Conservation (phyloP, 2,329 filamentous ascomycete species). For the Hymenoscyphus linearis region DNA sequence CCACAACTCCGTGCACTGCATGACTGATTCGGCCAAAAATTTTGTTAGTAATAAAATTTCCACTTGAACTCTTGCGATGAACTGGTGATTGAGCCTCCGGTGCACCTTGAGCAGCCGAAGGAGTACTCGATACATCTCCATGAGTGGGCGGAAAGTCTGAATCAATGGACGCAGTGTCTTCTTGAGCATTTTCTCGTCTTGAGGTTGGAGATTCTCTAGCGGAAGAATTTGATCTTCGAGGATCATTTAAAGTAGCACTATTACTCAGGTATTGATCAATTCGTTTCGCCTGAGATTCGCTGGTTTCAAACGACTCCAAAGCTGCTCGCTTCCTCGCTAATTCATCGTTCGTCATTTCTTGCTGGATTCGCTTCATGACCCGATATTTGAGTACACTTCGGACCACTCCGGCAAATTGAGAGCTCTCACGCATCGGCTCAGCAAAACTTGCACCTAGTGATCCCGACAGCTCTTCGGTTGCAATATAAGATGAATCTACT, state of each 20-base stretch:
- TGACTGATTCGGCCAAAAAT: constrained; percentile 95
- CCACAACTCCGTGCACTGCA: constrained; percentile 91
- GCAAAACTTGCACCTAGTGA: constrained; percentile 91
- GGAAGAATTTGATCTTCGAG: constrained; percentile 60
- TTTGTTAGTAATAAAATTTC: constrained; percentile 87
- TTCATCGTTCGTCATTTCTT: constrained; percentile 95
- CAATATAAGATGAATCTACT: constrained; percentile 92
- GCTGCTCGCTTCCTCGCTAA: constrained; percentile 78
- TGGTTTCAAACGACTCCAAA: constrained; percentile 85
- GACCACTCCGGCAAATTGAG: constrained; percentile 94
- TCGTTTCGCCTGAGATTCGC: constrained; percentile 85
- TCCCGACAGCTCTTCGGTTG: constrained; percentile 83
- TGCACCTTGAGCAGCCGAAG: constrained; percentile 69
- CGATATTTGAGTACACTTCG: constrained; percentile 82
- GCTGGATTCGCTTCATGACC: constrained; percentile 89
- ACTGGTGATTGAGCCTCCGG: constrained; percentile 44
- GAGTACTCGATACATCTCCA: constrained; percentile 61
- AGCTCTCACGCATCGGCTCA: constrained; percentile 95
- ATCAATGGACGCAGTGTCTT: constrained; percentile 87
- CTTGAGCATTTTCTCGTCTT: constrained; percentile 49
- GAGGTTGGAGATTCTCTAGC: constrained; percentile 45
- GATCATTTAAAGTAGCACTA: constrained; percentile 56
- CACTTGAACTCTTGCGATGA: constrained; percentile 77
- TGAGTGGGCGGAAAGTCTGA: constrained; percentile 93
- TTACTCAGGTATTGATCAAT: constrained; percentile 88